These are phyloP conservation scores for Pholiota microspora DNA, from an alignment of 768 basidiomycete species.

Conservation along the genomic window DNA sequence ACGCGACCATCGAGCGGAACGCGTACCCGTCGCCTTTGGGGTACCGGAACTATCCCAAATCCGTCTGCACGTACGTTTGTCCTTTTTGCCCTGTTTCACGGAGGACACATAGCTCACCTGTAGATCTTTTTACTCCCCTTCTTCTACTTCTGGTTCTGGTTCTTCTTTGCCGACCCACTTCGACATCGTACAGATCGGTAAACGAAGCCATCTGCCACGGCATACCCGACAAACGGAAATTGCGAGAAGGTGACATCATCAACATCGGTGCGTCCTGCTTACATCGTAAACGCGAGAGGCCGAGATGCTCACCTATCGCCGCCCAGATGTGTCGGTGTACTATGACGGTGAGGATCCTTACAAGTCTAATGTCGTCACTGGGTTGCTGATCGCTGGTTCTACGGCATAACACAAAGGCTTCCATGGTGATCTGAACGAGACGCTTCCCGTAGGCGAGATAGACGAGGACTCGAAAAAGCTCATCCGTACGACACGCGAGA, in stretches of 20 bases:
- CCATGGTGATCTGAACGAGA: slow-evolving; percentile 92
- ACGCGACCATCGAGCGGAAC: slow-evolving; percentile 85
- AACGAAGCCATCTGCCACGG: slow-evolving; percentile 99
- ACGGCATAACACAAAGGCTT: slow-evolving; percentile 66
- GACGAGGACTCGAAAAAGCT: slow-evolving; percentile 83
- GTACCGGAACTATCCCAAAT: slow-evolving; percentile 91
- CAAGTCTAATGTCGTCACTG: slow-evolving; percentile 1
- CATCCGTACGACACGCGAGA: slow-evolving; percentile 78
- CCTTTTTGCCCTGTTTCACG: neutral
- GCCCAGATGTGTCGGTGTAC: slow-evolving; percentile 74
- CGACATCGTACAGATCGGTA: too few species aligned
- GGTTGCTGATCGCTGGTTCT: too few species aligned
- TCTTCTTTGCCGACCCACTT: too few species aligned
- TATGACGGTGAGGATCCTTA: slow-evolving; percentile 54
- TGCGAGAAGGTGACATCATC: slow-evolving; percentile 92
- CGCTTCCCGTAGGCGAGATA: slow-evolving; percentile 85
- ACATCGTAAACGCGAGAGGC: slow-evolving; percentile 1
- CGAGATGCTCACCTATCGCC: slow-evolving; percentile 9
- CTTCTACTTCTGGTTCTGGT: too few species aligned
- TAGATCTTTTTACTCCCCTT: neutral
- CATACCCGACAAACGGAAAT: slow-evolving; percentile 82
- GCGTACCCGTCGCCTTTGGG: slow-evolving; percentile 94
- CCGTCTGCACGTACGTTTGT: slow-evolving; percentile 86
- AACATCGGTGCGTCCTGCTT: slow-evolving; percentile 81
- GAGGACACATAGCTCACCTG: neutral